phyloP scores from a whole-genome alignment of 1,139 yeast genomes.

The Candida tunisiensis region DNA sequence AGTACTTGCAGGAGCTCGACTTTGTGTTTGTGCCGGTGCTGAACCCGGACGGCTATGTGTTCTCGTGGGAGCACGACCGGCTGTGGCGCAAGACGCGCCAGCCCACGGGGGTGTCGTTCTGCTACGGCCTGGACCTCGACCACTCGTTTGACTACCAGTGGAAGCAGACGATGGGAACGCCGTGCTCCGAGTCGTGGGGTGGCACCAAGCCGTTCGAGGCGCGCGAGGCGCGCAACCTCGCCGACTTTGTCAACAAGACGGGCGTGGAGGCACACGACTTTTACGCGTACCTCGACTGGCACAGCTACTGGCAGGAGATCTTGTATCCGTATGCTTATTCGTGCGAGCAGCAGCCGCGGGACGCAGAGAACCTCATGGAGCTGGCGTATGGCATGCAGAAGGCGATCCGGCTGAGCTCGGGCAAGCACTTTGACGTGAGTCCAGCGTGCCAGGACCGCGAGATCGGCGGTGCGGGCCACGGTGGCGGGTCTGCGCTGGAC shows the following conservation, averaged over 20 bases:
- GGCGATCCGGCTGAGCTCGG: constrained; percentile 46
- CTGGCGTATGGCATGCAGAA: constrained; percentile 68
- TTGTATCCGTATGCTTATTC: no score
- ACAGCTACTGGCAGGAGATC: no score
- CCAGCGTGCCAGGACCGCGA: constrained; percentile 72
- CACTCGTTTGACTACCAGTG: constrained; percentile 66
- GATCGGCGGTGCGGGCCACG: constrained; percentile 44
- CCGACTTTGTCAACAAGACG: constrained; percentile 40
- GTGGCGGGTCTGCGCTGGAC: constrained; percentile 71
- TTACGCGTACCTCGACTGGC: no score
- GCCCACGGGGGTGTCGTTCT: constrained; percentile 44
- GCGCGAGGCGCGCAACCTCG: constrained; percentile 49
- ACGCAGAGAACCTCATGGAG: constrained; percentile 65
- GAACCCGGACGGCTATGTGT: constrained; percentile 84
- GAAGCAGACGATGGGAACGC: constrained; percentile 47
- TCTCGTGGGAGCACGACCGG: constrained; percentile 66
- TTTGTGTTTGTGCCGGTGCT: constrained; percentile 66
- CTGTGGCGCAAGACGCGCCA: constrained; percentile 87
- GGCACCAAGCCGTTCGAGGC: constrained; percentile 72
- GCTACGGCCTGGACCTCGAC: constrained; percentile 76
- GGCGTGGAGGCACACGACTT: no score
- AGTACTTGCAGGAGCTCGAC: constrained; percentile 35
- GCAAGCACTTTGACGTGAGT: constrained; percentile 46
- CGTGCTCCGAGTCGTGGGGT: constrained; percentile 55
- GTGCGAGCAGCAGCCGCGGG: no score